phyloP scores from a whole-genome alignment of 2,329 filamentous ascomycete species.

The Daldinia sp. region DNA sequence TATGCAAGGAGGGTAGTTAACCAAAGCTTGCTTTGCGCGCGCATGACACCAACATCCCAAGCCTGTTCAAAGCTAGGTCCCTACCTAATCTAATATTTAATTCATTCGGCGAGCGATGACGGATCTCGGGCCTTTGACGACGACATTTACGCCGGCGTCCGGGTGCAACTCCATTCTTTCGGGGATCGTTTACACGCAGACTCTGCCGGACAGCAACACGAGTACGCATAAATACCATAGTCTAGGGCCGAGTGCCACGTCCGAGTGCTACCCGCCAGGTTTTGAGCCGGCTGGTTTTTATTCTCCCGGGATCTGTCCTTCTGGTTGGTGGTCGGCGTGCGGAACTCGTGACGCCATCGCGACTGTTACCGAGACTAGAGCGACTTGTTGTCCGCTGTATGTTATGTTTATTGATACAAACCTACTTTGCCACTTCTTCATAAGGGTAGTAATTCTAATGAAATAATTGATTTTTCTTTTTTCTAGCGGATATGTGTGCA shows the following conservation, averaged over 20 bases:
- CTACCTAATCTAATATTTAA: not conserved
- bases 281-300: constrained; percentile 21
- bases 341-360: constrained; percentile 4
- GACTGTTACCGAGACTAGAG: constrained; percentile 26
- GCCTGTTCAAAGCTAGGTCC: no score
- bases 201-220: constrained; percentile 22
- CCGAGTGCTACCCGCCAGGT: constrained; percentile 23
- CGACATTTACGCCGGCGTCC: constrained; percentile 24
- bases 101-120: constrained; percentile 3
- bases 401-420: constrained; percentile 11
- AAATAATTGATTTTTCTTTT: not conserved
- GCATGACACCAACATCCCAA: not conserved
- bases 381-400: constrained; percentile 33
- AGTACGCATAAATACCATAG: constrained; percentile 27
- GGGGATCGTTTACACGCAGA: constrained; percentile 23
- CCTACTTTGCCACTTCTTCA: not conserved
- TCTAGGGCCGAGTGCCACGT: constrained; percentile 29
- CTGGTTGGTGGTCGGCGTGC: constrained; percentile 25
- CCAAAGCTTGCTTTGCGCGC: not conserved
- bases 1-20: no score
- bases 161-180: constrained; percentile 25
- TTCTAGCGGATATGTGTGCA: constrained; percentile 24
- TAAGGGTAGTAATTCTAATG: not conserved
- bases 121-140: constrained; percentile 24
- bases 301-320: constrained; percentile 29